These are phyloP conservation scores for Lachancea sp. DNA, from an alignment of 805 yeast species.

Conservation along the genomic window DNA sequence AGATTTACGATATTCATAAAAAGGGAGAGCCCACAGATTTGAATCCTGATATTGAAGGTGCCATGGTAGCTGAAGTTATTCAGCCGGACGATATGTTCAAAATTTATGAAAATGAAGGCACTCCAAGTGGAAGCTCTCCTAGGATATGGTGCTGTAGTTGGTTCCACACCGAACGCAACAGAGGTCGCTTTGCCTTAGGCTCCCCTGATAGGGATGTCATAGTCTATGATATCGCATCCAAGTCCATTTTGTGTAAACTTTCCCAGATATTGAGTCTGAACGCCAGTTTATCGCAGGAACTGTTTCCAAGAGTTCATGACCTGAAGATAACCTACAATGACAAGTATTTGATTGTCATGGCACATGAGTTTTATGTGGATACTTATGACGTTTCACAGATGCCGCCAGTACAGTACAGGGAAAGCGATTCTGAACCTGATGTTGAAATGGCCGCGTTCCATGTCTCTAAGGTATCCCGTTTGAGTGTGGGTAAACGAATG, in stretches of 20 bases:
- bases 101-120: constrained; percentile 12
- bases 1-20: constrained; percentile 59
- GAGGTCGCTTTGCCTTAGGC: constrained; percentile 54
- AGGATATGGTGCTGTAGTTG: constrained; percentile 62
- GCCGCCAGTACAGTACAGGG: constrained; percentile 13
- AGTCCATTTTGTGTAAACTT: constrained; percentile 24
- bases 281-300: constrained; percentile 27
- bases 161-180: constrained; percentile 43
- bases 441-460: constrained; percentile 14
- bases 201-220: constrained; percentile 66
- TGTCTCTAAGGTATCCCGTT: constrained; percentile 36
- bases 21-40: constrained; percentile 20
- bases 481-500: constrained; percentile 50
- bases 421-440: neutral
- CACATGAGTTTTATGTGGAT: constrained; percentile 54
- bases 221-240: constrained; percentile 36
- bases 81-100: constrained; percentile 28
- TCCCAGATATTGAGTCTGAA: constrained; percentile 21
- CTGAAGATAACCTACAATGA: constrained; percentile 62
- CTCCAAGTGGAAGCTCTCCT: constrained; percentile 16
- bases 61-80: constrained; percentile 22
- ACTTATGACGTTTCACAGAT: constrained; percentile 45
- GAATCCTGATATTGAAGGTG: constrained; percentile 16
- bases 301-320: constrained; percentile 55
- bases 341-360: constrained; percentile 53